Evolutionary conservation across 202 grass and related monocot genomes (phyloP).

Genomic region (Setaria viridis): DNA sequence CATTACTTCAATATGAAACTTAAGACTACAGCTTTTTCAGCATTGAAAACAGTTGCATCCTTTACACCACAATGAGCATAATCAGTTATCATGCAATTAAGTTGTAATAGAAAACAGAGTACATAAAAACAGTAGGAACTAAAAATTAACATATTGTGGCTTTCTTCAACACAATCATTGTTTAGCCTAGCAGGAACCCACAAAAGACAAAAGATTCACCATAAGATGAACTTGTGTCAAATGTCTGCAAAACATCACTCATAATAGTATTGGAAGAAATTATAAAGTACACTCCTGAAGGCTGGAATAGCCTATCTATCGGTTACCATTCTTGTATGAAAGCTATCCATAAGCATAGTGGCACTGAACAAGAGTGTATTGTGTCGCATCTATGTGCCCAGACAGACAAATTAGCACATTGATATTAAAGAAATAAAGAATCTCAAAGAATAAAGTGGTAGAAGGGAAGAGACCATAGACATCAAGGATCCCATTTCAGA

Average conservation of each 20-base stretch:
- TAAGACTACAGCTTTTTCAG: background rate
- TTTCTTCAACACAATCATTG: background rate
- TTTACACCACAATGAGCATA: background rate
- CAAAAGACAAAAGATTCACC: background rate
- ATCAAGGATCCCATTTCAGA: constrained; percentile 10
- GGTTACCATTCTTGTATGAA: too few relatives aligned
- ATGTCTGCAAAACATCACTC: too few relatives aligned
- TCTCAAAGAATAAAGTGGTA: background rate
- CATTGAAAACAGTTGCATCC: background rate
- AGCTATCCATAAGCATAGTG: background rate
- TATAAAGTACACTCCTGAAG: too few relatives aligned
- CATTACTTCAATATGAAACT: background rate
- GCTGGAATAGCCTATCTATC: background rate
- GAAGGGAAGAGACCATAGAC: background rate
- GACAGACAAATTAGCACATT: background rate
- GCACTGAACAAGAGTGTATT: background rate
- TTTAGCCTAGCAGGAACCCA: background rate
- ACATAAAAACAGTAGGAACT: background rate
- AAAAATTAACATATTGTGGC: background rate
- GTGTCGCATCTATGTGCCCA: background rate
- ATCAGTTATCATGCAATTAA: background rate
- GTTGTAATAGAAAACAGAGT: background rate
- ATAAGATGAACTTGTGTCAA: background rate
- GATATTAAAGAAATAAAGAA: background rate
- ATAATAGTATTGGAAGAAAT: too few relatives aligned